These are phyloP conservation scores for Saitozyma podzolica DNA, from an alignment of 768 basidiomycete species.

Conservation along the genomic window DNA sequence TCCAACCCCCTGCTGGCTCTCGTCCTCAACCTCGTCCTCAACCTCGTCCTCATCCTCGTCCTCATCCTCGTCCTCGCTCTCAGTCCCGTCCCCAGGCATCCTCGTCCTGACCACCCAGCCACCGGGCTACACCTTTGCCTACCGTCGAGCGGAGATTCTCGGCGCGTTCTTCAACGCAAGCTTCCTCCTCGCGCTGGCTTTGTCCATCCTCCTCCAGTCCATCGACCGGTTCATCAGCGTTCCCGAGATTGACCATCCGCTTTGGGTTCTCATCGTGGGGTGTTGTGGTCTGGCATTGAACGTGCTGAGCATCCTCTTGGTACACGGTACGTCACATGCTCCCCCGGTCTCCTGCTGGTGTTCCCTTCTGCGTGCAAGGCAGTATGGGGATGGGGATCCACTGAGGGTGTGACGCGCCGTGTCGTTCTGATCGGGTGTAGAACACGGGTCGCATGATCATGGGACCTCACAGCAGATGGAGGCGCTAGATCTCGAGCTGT, in stretches of 20 bases:
- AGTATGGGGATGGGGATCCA: neutral
- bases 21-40: neutral
- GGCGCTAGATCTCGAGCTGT: neutral
- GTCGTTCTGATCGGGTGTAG: neutral
- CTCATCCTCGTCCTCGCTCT: neutral
- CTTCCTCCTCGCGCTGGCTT: conserved; percentile 60
- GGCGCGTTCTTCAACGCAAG: conserved; percentile 63
- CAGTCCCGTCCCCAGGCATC: neutral
- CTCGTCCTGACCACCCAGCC: conserved; percentile 50
- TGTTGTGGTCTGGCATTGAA: conserved; percentile 59
- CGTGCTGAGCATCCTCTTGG: conserved; percentile 57
- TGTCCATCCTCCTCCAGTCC: conserved; percentile 61
- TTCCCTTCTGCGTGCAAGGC: too few species aligned
- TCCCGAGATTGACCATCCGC: conserved; percentile 56
- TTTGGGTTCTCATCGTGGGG: conserved; percentile 59
- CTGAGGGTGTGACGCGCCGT: neutral
- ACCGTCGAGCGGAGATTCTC: conserved; percentile 62
- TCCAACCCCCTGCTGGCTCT: too few species aligned
- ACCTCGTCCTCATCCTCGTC: neutral
- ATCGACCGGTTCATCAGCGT: conserved; percentile 61
- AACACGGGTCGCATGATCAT: neutral
- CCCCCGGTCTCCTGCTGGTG: too few species aligned
- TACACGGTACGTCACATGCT: conserved; percentile 57
- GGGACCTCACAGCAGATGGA: neutral
- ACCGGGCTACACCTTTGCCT: conserved; percentile 61